Conservation (phyloP, 2,329 filamentous ascomycete species). For the Proliferodiscus dingleyae region DNA sequence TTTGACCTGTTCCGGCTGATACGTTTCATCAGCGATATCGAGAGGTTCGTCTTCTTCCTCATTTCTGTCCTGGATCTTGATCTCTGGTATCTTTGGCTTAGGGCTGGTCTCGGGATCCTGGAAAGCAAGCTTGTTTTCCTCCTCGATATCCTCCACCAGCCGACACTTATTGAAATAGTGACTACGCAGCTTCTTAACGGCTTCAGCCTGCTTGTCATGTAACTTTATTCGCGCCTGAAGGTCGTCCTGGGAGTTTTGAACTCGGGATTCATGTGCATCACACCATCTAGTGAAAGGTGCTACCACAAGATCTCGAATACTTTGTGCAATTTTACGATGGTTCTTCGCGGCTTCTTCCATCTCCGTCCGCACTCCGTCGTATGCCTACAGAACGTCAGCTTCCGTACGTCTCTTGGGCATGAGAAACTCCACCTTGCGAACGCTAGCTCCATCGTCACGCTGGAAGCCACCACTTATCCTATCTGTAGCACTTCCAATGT, state of each 20-base stretch:
- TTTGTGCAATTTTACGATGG: slow-evolving; percentile 93
- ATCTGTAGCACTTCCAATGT: slow-evolving; percentile 79
- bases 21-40: slow-evolving; percentile 87
- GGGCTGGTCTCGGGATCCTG: slow-evolving; percentile 76
- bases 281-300: slow-evolving; percentile 94
- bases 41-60: slow-evolving; percentile 72
- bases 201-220: slow-evolving; percentile 86
- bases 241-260: slow-evolving; percentile 93
- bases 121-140: slow-evolving; percentile 98
- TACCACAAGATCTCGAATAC: slow-evolving; percentile 92
- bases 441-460: slow-evolving; percentile 90
- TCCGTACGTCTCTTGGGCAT: not conserved
- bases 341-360: slow-evolving; percentile 88
- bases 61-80: slow-evolving; percentile 74
- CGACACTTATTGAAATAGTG: slow-evolving; percentile 99
- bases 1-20: slow-evolving; percentile 81
- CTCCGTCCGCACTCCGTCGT: slow-evolving; percentile 85
- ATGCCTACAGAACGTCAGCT: slow-evolving; percentile 57
- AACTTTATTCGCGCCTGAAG: slow-evolving; percentile 86
- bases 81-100: slow-evolving; percentile 66
- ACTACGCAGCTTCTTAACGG: slow-evolving; percentile 87
- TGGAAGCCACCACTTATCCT: slow-evolving; percentile 78
- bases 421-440: slow-evolving; percentile 82
- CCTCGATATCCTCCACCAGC: slow-evolving; percentile 90
- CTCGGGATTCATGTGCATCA: slow-evolving; percentile 84